These are phyloP conservation scores for Scheffersomyces lignicola DNA, from an alignment of 1,139 yeast genomes.

Conservation along the genomic window DNA sequence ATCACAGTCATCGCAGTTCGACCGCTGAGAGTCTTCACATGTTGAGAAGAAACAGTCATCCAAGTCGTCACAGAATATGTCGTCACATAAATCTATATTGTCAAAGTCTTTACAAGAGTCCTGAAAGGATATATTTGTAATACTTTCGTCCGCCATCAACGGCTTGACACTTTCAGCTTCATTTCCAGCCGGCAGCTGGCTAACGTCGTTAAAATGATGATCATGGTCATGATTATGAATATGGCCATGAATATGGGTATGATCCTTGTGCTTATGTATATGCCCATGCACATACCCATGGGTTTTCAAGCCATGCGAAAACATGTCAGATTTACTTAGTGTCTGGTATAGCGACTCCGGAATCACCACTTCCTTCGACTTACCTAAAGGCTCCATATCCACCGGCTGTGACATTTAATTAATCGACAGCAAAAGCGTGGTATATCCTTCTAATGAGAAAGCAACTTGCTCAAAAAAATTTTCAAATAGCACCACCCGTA, in stretches of 20 bases:
- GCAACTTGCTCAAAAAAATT: too few species aligned
- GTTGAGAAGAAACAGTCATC: slow-evolving; percentile 45
- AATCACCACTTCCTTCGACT: not conserved
- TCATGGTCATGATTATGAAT: slow-evolving; percentile 54
- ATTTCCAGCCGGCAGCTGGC: slow-evolving; percentile 4
- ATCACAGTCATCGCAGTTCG: slow-evolving; percentile 8
- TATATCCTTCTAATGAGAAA: too few species aligned
- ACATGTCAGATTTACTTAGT: not conserved
- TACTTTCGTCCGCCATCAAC: slow-evolving; percentile 1
- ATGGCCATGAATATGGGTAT: slow-evolving; percentile 70
- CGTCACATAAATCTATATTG: slow-evolving; percentile 37
- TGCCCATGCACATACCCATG: slow-evolving; percentile 70
- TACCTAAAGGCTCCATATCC: too few species aligned
- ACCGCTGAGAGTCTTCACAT: slow-evolving; percentile 25
- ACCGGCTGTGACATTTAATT: too few species aligned
- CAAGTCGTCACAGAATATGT: slow-evolving; percentile 44
- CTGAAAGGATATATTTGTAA: slow-evolving; percentile 4
- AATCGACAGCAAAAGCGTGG: too few species aligned
- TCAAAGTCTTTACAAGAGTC: slow-evolving; percentile 30
- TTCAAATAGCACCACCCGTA: too few species aligned
- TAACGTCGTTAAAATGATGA: slow-evolving; percentile 11
- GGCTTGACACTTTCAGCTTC: slow-evolving; percentile 3
- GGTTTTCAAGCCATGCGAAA: slow-evolving; percentile 15
- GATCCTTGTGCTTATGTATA: slow-evolving; percentile 62
- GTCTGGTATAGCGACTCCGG: slow-evolving; percentile 1